These are phyloP conservation scores for Diaporthe amygdali DNA, from an alignment of 2,329 filamentous ascomycete species.

Conservation along the genomic window DNA sequence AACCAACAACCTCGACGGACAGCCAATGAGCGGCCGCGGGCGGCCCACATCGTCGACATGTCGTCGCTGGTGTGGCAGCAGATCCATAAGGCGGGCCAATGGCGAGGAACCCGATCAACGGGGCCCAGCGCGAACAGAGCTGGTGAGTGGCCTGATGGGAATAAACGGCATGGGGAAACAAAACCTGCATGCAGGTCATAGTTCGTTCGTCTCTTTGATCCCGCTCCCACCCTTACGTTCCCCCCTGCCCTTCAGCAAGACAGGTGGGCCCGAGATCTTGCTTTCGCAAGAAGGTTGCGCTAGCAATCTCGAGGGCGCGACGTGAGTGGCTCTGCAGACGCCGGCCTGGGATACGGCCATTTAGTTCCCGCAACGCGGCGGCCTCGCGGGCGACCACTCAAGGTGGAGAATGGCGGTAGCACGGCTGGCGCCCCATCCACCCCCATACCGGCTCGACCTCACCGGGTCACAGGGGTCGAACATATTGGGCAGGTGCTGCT, in stretches of 20 bases:
- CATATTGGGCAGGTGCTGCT: neutral
- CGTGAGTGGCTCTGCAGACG: constrained; percentile 36
- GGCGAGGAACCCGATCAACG: neutral
- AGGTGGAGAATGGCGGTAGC: neutral
- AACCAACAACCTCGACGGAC: neutral
- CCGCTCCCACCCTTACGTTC: neutral
- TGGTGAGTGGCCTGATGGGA: constrained; percentile 26
- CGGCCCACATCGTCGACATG: neutral
- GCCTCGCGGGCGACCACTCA: neutral
- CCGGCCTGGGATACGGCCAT: constrained; percentile 32
- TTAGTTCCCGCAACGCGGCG: constrained; percentile 18
- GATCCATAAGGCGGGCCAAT: constrained; percentile 4
- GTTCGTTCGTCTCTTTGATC: constrained; percentile 6
- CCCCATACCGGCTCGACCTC: neutral
- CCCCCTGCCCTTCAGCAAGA: too few species aligned
- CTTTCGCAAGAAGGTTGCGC: neutral
- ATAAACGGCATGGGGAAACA: neutral
- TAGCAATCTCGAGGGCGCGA: neutral
- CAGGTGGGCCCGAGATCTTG: neutral
- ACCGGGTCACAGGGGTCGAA: neutral
- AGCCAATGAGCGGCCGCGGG: neutral
- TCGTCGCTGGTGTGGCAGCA: constrained; percentile 3
- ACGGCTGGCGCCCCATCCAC: neutral
- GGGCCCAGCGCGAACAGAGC: constrained; percentile 15
- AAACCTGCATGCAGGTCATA: constrained; percentile 20